Evolutionary conservation across 495 filamentous ascomycete species (phyloP), one percentile per base, ranked within the genome.

Genomic region (Rostrohypoxylon terebratum): DNA sequence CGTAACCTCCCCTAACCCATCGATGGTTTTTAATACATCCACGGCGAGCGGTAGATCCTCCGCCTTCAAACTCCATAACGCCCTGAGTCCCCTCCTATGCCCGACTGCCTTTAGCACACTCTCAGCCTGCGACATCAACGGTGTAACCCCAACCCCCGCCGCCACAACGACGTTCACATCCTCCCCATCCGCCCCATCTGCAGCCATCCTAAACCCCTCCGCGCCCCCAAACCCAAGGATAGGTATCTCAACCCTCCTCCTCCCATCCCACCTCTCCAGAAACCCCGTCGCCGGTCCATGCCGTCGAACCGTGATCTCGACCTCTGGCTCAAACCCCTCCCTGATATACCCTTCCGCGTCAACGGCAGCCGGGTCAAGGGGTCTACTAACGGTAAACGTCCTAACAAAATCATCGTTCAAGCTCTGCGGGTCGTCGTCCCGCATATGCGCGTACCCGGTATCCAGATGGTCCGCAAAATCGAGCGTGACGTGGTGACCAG

Each of bases 341-440:
- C 45, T 40, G 3, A 64, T 34, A 14, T 61, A 28, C 1, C 38
- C 60, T 1, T 61, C 4, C 23, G 13, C 60, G 14, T 71, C 63
- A 50, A 85, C 80, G 4, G 81, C 51, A 0, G 14, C 25, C 0
- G 13, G 16, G 11, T 71, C 53, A 0, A 77, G 79, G 3, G 89
- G 87, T 23, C 81, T 76, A 1, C 86, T 92, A 4, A 94, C 83
- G 3, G 92, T 96, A 74, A 96, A 96, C 0, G 93, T 95, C 38
- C 93, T 83, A 18, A 94, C 81, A 71, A 89, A 94, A 74, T 97
- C 92, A 69, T 96, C 93, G 69, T 96, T 97, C 47, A 96, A 75
- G 70, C 87, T 91, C 69, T 83, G 82, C 13, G 92, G 93, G 64
- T 95, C 93, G 42, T 89, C 87, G 61, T 95, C 90, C 1, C 89